Conservation (phyloP, 164 flowering plant genomes). For the Akebia trifoliata region DNA sequence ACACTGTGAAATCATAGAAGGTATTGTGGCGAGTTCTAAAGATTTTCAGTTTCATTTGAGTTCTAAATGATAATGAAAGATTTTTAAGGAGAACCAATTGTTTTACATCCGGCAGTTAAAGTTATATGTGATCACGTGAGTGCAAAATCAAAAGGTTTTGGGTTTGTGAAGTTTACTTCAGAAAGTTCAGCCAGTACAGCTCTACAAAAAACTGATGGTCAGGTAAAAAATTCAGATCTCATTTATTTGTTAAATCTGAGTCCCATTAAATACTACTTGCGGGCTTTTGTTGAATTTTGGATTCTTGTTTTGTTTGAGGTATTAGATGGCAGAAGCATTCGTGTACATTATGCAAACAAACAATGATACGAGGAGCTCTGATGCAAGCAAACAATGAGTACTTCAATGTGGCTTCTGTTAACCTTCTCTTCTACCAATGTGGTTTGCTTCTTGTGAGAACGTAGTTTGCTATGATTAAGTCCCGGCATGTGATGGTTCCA, state of each 20-base stretch:
- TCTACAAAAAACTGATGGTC: slow-evolving; percentile 54
- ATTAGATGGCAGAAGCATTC: slow-evolving; percentile 59
- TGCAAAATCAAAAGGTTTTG: slow-evolving; percentile 64
- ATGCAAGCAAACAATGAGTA: too few relatives aligned
- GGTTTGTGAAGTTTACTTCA: slow-evolving; percentile 50
- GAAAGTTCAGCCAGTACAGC: slow-evolving; percentile 44
- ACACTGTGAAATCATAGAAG: slow-evolving; percentile 56
- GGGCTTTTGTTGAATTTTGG: neutral
- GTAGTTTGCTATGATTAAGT: too few relatives aligned
- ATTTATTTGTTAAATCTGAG: neutral
- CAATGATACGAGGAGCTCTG: too few relatives aligned
- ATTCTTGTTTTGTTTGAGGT: slow-evolving; percentile 25
- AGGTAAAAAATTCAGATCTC: slow-evolving; percentile 24
- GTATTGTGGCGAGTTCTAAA: slow-evolving; percentile 20
- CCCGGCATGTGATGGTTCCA: too few relatives aligned
- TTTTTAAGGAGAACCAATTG: neutral
- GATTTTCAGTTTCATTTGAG: neutral
- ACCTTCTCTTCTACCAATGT: too few relatives aligned
- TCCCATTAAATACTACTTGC: neutral
- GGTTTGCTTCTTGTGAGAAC: too few relatives aligned
- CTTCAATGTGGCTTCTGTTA: too few relatives aligned
- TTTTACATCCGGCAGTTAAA: slow-evolving; percentile 33
- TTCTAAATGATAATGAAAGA: neutral
- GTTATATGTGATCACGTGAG: slow-evolving; percentile 55
- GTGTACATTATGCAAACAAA: slow-evolving; percentile 40